A percentile compares a stretch with the other conserved stretches of the same genome.
Evolutionary conservation across 2,329 filamentous ascomycete species (phyloP).

Genomic region (Aschersonia sp.): DNA sequence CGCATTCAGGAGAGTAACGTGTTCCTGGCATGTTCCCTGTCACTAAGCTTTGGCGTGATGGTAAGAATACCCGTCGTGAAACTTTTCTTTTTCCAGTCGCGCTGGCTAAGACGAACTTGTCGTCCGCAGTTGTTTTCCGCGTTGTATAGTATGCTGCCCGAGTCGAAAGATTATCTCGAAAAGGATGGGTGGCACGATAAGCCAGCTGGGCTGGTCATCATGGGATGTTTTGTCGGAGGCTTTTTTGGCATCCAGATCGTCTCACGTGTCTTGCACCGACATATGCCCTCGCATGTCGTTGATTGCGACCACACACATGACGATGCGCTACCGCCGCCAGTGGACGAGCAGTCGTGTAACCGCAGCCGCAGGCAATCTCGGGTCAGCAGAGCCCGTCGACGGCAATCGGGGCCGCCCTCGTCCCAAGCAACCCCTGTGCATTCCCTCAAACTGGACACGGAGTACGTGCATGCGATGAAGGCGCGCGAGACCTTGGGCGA

Average conservation of each 20-base stretch:
- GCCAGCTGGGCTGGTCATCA: constrained; percentile 52
- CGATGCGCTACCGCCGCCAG: constrained; percentile 25
- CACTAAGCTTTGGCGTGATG: constrained; percentile 93
- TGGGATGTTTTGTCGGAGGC: constrained; percentile 54
- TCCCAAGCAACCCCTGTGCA: constrained; percentile 4
- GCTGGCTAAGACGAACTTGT: background rate
- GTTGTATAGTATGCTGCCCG: constrained; percentile 84
- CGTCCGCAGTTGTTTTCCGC: constrained; percentile 66
- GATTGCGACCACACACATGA: constrained; percentile 66
- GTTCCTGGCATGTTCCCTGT: constrained; percentile 79
- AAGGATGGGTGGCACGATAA: constrained; percentile 53
- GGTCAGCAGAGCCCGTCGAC: constrained; percentile 16
- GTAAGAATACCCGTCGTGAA: constrained; percentile 28
- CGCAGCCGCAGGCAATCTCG: constrained; percentile 15
- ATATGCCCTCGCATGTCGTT: constrained; percentile 66
- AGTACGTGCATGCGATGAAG: constrained; percentile 3
- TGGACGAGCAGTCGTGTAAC: constrained; percentile 10
- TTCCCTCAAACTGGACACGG: constrained; percentile 1
- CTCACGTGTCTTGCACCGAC: constrained; percentile 57
- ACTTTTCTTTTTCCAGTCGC: background rate
- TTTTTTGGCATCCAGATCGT: constrained; percentile 63
- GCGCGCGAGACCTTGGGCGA: constrained; percentile 17
- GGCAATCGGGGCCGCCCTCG: constrained; percentile 13
- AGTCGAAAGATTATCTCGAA: constrained; percentile 63
- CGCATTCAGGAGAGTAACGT: constrained; percentile 77